phyloP scores from a whole-genome alignment of 805 yeast genomes.

The Candida alai region DNA sequence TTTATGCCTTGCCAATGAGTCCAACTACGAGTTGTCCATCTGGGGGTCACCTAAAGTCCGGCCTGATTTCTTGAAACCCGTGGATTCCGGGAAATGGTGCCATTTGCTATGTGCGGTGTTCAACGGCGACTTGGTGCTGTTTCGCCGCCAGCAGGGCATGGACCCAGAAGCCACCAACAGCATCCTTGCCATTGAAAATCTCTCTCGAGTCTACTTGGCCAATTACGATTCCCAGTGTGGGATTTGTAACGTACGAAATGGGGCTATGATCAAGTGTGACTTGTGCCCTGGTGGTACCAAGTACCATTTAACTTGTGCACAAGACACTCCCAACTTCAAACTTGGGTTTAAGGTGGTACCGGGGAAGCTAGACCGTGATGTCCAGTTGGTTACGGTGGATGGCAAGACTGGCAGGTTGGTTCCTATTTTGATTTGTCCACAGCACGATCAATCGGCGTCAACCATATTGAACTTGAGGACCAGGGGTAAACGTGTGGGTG shows the following conservation, averaged over 20 bases:
- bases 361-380: slow-evolving; percentile 19
- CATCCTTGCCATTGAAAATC: slow-evolving; percentile 24
- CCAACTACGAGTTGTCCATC: slow-evolving; percentile 43
- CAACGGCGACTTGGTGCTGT: slow-evolving; percentile 34
- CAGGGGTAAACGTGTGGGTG: slow-evolving; percentile 25
- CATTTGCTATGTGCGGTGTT: slow-evolving; percentile 72
- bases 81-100: slow-evolving; percentile 63
- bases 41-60: slow-evolving; percentile 36
- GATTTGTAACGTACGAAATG: slow-evolving; percentile 45
- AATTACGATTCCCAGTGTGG: slow-evolving; percentile 37
- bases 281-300: slow-evolving; percentile 32
- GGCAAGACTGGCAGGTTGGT: slow-evolving; percentile 34
- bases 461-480: slow-evolving; percentile 24
- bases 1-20: slow-evolving; percentile 58
- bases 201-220: slow-evolving; percentile 22
- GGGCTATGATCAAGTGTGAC: slow-evolving; percentile 48
- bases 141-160: slow-evolving; percentile 2
- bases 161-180: slow-evolving; percentile 7
- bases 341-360: slow-evolving; percentile 51
- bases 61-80: slow-evolving; percentile 67
- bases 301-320: slow-evolving; percentile 59
- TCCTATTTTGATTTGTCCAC: slow-evolving; percentile 44
- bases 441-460: slow-evolving; percentile 25
- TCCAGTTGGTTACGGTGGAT: slow-evolving; percentile 21
- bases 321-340: slow-evolving; percentile 38